Evolutionary conservation across 768 basidiomycete genomes (phyloP).

Genomic region (Melanogaster broomeanus): DNA sequence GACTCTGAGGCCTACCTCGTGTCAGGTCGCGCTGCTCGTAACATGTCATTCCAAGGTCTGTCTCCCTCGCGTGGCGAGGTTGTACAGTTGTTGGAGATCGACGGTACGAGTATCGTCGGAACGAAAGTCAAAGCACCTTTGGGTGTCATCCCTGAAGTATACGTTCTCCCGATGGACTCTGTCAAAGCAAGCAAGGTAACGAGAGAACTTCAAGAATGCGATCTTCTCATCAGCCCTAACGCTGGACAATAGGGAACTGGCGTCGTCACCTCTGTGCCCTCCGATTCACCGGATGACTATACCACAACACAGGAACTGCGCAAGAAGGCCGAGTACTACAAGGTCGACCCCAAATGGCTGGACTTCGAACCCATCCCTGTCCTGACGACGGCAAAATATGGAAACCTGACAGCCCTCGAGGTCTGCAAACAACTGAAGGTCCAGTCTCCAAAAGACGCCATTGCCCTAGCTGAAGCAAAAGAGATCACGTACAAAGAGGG

Average conservation of each 20-base stretch:
- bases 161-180: slow-evolving; percentile 98
- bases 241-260: slow-evolving; percentile 73
- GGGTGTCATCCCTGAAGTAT: slow-evolving; percentile 80
- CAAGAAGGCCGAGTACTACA: slow-evolving; percentile 97
- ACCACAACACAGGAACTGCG: slow-evolving; percentile 86
- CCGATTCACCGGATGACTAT: slow-evolving; percentile 98
- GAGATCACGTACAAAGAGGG: slow-evolving; percentile 98
- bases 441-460: slow-evolving; percentile 90
- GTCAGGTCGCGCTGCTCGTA: slow-evolving; percentile 89
- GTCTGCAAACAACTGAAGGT: slow-evolving; percentile 90
- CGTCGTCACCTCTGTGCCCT: slow-evolving; percentile 96
- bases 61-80: slow-evolving; percentile 72
- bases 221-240: slow-evolving; percentile 3
- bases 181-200: slow-evolving; percentile 93
- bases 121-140: slow-evolving; percentile 90
- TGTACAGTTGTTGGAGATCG: slow-evolving; percentile 73
- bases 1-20: slow-evolving; percentile 87
- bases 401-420: slow-evolving; percentile 83
- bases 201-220: slow-evolving; percentile 5
- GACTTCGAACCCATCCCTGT: slow-evolving; percentile 86
- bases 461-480: slow-evolving; percentile 94
- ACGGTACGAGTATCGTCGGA: slow-evolving; percentile 80
- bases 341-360: slow-evolving; percentile 88
- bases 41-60: slow-evolving; percentile 95
- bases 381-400: slow-evolving; percentile 87